Evolutionary conservation across 495 filamentous ascomycete species (phyloP).

Genomic region (Cercophora sp.): DNA sequence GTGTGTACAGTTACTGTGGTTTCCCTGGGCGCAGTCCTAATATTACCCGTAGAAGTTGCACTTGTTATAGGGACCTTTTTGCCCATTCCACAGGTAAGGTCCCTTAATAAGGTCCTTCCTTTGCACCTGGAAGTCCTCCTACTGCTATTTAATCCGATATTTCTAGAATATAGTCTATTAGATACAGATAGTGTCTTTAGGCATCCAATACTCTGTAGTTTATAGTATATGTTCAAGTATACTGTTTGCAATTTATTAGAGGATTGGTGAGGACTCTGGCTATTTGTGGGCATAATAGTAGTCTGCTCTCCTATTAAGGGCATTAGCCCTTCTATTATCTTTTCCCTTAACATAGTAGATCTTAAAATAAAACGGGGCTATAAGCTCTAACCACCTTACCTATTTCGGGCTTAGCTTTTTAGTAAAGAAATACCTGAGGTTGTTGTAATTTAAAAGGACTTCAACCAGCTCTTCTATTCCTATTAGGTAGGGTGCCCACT

Average conservation of each 20-base stretch:
- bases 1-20: too few species aligned
- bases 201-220: background rate
- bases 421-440: background rate
- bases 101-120: background rate
- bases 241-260: background rate
- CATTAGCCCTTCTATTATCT: background rate
- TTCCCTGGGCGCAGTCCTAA: background rate
- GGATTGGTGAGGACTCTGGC: background rate
- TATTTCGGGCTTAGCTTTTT: background rate
- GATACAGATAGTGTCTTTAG: background rate
- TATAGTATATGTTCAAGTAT: background rate
- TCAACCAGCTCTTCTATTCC: background rate
- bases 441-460: background rate
- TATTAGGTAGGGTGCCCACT: slow-evolving; percentile 2
- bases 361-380: background rate
- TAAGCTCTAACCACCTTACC: background rate
- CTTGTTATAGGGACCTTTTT: background rate
- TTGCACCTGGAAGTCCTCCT: background rate
- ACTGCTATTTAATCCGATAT: background rate
- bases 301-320: background rate
- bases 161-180: too few species aligned
- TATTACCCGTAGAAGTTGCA: background rate
- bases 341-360: background rate
- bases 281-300: background rate
- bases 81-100: background rate